Percentiles rank a stretch among this genome's conserved stretches.
These are phyloP conservation scores for Brassica balearica DNA, from an alignment of 441 rosid genomes.

Conservation along the genomic window DNA sequence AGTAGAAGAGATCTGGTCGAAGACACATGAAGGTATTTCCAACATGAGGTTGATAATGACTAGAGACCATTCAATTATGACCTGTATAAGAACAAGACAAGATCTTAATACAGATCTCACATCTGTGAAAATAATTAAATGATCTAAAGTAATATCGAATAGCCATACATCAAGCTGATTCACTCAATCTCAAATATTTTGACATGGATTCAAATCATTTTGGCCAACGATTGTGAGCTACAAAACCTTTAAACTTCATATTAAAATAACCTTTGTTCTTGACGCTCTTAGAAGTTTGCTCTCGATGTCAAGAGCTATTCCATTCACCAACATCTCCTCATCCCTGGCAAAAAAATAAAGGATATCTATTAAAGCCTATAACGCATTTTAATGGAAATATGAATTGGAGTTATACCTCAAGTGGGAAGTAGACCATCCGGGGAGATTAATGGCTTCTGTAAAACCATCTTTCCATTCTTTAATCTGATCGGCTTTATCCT, in stretches of 20 bases:
- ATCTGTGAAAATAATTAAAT: constrained; percentile 1
- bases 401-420: constrained; percentile 27
- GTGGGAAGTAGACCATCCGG: constrained; percentile 25
- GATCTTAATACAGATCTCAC: neutral
- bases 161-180: neutral
- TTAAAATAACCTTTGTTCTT: constrained; percentile 28
- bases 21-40: constrained; percentile 23
- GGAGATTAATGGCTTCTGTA: constrained; percentile 31
- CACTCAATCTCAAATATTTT: constrained; percentile 9
- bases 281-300: constrained; percentile 35
- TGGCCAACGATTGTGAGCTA: neutral
- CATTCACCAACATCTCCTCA: constrained; percentile 38
- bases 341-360: constrained; percentile 9
- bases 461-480: constrained; percentile 31
- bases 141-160: neutral
- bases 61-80: constrained; percentile 32
- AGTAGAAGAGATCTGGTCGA: constrained; percentile 34
- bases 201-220: constrained; percentile 1
- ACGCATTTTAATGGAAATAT: neutral
- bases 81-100: constrained; percentile 4
- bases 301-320: constrained; percentile 35
- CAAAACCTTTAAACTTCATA: neutral
- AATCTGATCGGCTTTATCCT: neutral
- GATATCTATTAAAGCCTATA: neutral
- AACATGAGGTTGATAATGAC: constrained; percentile 34